A percentile compares a stretch with the other conserved stretches of the same genome.
Conservation (phyloP, 2,329 filamentous ascomycete genomes). For the Chrysosphaeria jannelii region DNA sequence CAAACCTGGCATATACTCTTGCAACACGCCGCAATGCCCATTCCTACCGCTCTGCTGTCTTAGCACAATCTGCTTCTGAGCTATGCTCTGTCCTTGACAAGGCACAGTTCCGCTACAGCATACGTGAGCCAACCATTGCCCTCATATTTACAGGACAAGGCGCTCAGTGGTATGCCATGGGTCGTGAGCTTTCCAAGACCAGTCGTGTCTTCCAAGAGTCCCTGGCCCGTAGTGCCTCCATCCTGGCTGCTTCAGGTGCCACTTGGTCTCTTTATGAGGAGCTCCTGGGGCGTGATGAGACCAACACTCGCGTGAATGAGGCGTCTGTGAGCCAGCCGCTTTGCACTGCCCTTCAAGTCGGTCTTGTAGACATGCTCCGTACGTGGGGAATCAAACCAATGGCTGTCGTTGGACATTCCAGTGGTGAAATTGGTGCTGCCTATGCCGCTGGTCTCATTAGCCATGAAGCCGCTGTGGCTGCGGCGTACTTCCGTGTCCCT, state of each 20-base stretch:
- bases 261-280: conserved; percentile 3
- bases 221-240: neutral
- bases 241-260: conserved; percentile 2
- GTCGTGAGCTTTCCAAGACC: conserved; percentile 7
- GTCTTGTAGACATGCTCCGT: conserved; percentile 7
- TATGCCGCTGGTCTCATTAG: conserved; percentile 12
- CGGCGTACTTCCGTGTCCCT: conserved; percentile 16
- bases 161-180: conserved; percentile 7
- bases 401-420: conserved; percentile 12
- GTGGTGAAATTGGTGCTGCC: conserved; percentile 15
- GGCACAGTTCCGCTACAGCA: conserved; percentile 1
- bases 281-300: conserved; percentile 2
- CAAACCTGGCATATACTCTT: conserved; percentile 9
- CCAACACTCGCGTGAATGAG: conserved; percentile 4
- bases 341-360: conserved; percentile 23
- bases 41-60: conserved; percentile 7
- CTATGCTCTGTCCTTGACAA: conserved; percentile 1
- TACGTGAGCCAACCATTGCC: conserved; percentile 2
- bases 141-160: conserved; percentile 4
- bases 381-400: conserved; percentile 7
- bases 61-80: conserved; percentile 2
- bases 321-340: conserved; percentile 18
- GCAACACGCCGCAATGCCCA: conserved; percentile 8
- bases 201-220: conserved; percentile 1
- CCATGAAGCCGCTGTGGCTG: conserved; percentile 12